phyloP scores from a whole-genome alignment of 345 rosid genomes.

The Populus nigra region DNA sequence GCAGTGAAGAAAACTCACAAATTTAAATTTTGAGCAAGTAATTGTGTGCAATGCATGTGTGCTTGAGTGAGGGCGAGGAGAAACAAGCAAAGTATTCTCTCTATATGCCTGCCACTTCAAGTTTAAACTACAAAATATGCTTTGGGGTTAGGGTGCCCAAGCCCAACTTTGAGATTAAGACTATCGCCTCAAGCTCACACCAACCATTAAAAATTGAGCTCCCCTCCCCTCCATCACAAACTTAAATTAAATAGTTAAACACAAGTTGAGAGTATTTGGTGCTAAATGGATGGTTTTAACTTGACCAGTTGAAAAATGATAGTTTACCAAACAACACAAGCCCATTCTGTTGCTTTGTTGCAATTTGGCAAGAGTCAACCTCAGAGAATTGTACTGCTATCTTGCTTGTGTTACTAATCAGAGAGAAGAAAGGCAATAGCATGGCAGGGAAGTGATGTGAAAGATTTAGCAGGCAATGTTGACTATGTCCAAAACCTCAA shows the following conservation, averaged over 20 bases:
- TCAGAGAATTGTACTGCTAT: background rate
- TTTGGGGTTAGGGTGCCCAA: background rate
- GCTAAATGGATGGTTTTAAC: background rate
- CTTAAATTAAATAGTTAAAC: too few relatives aligned
- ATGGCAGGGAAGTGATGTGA: background rate
- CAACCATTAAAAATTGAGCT: background rate
- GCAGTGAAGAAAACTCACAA: background rate
- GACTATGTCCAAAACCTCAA: background rate
- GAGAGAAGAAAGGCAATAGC: background rate
- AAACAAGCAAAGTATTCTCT: background rate
- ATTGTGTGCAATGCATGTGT: background rate
- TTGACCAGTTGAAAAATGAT: background rate
- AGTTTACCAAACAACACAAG: background rate
- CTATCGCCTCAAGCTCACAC: background rate
- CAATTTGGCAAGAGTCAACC: too few relatives aligned
- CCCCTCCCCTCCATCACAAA: background rate
- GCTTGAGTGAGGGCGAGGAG: background rate
- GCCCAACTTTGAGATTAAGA: too few relatives aligned
- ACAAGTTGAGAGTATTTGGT: background rate
- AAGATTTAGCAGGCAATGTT: background rate
- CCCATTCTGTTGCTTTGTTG: background rate
- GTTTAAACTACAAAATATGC: background rate
- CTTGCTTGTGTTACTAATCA: background rate
- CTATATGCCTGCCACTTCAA: background rate
- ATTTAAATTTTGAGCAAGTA: background rate